A percentile compares a stretch with the other conserved stretches of the same genome.
These are phyloP conservation scores for Cymbopogon flexuosus DNA, from an alignment of 202 grass and related monocot species.

Conservation along the genomic window DNA sequence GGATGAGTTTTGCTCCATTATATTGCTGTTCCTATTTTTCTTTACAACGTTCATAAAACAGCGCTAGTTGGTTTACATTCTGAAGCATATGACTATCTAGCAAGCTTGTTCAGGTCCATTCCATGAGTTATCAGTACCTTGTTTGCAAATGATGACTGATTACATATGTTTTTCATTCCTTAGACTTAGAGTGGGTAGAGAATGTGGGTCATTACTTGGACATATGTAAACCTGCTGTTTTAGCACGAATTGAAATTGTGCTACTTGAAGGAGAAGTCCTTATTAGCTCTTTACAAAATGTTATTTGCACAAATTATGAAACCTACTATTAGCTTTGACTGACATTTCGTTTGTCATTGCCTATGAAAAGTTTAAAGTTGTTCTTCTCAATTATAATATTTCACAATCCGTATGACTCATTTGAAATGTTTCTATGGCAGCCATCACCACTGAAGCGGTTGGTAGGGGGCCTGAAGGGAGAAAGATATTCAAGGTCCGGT, in stretches of 20 bases:
- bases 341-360: constrained; percentile 1
- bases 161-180: background rate
- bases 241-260: background rate
- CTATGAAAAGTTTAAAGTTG: constrained; percentile 22
- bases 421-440: constrained; percentile 46
- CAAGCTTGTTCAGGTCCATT: background rate
- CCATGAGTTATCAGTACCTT: constrained; percentile 6
- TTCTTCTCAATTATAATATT: constrained; percentile 28
- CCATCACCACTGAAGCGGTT: constrained; percentile 75
- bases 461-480: constrained; percentile 52
- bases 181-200: constrained; percentile 2
- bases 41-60: background rate
- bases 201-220: background rate
- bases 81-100: background rate
- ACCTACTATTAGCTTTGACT: constrained; percentile 6
- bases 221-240: constrained; percentile 9
- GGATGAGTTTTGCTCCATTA: background rate
- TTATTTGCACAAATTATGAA: background rate
- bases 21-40: background rate
- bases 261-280: constrained; percentile 9
- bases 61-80: background rate
- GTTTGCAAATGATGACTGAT: background rate
- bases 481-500: constrained; percentile 51
- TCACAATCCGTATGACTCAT: background rate
- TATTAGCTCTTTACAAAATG: constrained; percentile 4